Conservation (phyloP, 2,329 filamentous ascomycete species). For the Fusarium scirpi region DNA sequence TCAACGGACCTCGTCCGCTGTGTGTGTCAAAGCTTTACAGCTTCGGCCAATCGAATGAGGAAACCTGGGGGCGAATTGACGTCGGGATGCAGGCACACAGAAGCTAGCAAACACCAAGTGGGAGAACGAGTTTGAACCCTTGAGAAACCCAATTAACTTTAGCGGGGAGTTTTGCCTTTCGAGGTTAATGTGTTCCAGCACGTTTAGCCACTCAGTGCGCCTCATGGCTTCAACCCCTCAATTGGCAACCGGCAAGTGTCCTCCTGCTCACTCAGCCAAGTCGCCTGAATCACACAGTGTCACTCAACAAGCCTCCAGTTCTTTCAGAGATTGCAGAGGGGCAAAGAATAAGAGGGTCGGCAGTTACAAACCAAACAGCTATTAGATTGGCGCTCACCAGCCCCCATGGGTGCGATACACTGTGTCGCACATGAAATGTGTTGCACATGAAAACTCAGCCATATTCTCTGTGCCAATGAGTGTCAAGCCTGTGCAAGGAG, state of each 20-base stretch:
- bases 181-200: not conserved
- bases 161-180: not conserved
- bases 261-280: not conserved
- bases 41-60: not conserved
- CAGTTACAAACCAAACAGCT: not conserved
- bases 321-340: not conserved
- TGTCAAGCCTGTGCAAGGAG: not conserved
- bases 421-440: slow-evolving; percentile 13
- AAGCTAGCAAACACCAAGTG: not conserved
- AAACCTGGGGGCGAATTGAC: not conserved
- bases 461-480: not conserved
- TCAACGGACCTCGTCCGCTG: not conserved
- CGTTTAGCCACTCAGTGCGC: not conserved
- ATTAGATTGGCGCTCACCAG: not conserved
- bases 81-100: not conserved
- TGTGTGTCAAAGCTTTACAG: not conserved
- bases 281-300: slow-evolving; percentile 1
- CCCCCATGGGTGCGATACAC: not conserved
- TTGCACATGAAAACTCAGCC: not conserved
- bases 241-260: not conserved
- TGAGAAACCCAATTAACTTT: not conserved
- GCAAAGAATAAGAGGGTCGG: not conserved
- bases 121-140: not conserved
- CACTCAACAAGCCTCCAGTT: not conserved
- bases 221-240: not conserved